These are phyloP conservation scores for Camellia sinensis DNA, from an alignment of 148 eudicot species.

Conservation along the genomic window DNA sequence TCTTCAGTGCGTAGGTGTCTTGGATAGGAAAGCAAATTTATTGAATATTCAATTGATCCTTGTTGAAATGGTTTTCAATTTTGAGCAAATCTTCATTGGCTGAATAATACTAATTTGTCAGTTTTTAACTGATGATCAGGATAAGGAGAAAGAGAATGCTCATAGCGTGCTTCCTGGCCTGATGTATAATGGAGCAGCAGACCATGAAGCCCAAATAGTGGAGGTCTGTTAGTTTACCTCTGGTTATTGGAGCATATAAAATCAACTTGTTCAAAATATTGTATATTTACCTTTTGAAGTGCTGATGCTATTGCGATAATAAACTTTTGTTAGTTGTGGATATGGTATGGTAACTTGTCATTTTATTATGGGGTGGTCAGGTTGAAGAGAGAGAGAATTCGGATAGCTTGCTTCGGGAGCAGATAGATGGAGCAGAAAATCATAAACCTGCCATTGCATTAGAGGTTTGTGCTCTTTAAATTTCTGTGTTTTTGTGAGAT, in stretches of 20 bases:
- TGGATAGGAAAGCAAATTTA: too few species aligned
- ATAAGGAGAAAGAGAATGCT: slow-evolving; percentile 34
- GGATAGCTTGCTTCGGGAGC: slow-evolving; percentile 27
- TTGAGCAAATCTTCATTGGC: neutral
- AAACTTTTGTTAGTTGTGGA: neutral
- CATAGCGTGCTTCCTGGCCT: slow-evolving; percentile 19
- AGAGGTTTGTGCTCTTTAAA: slow-evolving; percentile 29
- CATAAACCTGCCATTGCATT: slow-evolving; percentile 12
- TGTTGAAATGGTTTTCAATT: neutral
- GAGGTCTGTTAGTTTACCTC: slow-evolving; percentile 26
- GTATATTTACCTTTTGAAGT: neutral
- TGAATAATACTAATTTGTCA: slow-evolving; percentile 13
- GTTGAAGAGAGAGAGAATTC: slow-evolving; percentile 31
- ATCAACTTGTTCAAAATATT: neutral
- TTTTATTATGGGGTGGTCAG: slow-evolving; percentile 24
- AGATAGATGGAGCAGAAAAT: slow-evolving; percentile 18
- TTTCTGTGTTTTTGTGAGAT: neutral
- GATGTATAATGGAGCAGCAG: slow-evolving; percentile 25
- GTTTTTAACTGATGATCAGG: slow-evolving; percentile 20
- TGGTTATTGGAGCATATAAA: neutral
- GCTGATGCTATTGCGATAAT: neutral
- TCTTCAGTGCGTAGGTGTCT: too few species aligned
- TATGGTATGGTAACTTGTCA: neutral
- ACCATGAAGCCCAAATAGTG: slow-evolving; percentile 7
- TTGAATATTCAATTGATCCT: neutral